Evolutionary conservation across 1,284 basidiomycete species (phyloP), one percentile per base, ranked within the genome.

Genomic region (Malassezia caprae): DNA sequence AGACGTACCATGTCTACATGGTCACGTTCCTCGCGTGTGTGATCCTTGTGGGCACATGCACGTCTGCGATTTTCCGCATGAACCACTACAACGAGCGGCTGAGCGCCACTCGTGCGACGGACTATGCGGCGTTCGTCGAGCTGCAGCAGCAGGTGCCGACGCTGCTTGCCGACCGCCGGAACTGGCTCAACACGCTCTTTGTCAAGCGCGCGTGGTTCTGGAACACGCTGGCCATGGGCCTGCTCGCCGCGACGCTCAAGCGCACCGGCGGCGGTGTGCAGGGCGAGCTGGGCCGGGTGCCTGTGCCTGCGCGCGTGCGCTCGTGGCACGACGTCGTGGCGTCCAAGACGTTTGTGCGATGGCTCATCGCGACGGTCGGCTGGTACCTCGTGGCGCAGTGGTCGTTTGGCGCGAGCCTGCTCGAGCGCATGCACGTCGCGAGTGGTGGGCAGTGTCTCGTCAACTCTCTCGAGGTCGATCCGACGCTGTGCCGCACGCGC

Each of bases 151-250:
- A 30, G 23, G 44, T 21, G 13, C 55, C 50, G 8, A 40, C 32
- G 19, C 12, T 41, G 7, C 35, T 31, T n/a, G 49, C 50, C 13
- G 55, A 80, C 62, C 90, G 93, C 75, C 77, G 79, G 56, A 96
- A 94, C 73, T 56, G 82, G 4, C 79, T 96, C 70, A 96, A 96
- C 69, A 80, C 82, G 54, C 77, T 83, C 65, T 91, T 94, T 76
- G 88, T 93, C 69, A 96, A 96, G 78, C 80, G 82, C 48, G 83
- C 86, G 8, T 96, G 93, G 91, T 86, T 78, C 0, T 96, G 91
- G 90, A 91, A 88, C 8, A 66, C 64, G 23, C 23, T 69, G 4
- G 64, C 56, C 45, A 30, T 56, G 0, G 42, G 59, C 15, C 56
- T 59, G 50, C 40, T 62, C 26, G 59, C 61, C 41, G 50, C 50